Evolutionary conservation across 306 rosid species (phyloP).

Genomic region (Gastrolobium bilobum): DNA sequence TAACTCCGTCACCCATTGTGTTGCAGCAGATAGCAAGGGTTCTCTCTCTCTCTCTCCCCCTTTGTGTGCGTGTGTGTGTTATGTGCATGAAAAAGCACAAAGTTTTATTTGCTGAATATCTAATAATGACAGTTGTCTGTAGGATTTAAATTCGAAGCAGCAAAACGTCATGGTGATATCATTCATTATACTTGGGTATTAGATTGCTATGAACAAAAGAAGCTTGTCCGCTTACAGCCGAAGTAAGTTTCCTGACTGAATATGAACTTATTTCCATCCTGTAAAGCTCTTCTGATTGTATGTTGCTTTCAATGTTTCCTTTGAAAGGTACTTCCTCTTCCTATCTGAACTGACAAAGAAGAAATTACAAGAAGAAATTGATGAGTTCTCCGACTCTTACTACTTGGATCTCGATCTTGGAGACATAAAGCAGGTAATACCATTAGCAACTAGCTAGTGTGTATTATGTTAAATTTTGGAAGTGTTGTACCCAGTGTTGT

Average conservation of each 20-base stretch:
- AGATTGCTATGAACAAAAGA: slow-evolving; percentile 78
- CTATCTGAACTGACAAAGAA: slow-evolving; percentile 78
- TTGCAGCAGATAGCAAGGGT: slow-evolving; percentile 95
- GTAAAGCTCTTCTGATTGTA: slow-evolving; percentile 32
- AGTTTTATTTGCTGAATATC: slow-evolving; percentile 42
- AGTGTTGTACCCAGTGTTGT: neutral
- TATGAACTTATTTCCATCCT: slow-evolving; percentile 39
- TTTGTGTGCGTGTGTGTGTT: slow-evolving; percentile 3
- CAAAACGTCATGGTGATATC: slow-evolving; percentile 80
- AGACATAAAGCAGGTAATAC: slow-evolving; percentile 80
- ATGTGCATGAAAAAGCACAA: neutral
- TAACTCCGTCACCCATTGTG: slow-evolving; percentile 84
- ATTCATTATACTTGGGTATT: slow-evolving; percentile 84
- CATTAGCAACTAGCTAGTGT: slow-evolving; percentile 29
- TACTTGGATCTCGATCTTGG: slow-evolving; percentile 79
- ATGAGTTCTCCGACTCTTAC: slow-evolving; percentile 85
- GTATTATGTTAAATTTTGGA: neutral
- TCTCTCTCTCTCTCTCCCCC: slow-evolving; percentile 59
- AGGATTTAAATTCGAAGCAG: slow-evolving; percentile 93
- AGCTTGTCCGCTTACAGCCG: slow-evolving; percentile 74
- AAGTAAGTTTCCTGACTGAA: slow-evolving; percentile 65
- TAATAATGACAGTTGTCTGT: slow-evolving; percentile 46
- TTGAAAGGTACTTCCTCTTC: slow-evolving; percentile 77
- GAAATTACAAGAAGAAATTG: slow-evolving; percentile 86
- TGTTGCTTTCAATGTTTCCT: slow-evolving; percentile 45